phyloP scores from a whole-genome alignment of 225 moss, liverwort and hornwort species.

The Bryum argenteum region DNA sequence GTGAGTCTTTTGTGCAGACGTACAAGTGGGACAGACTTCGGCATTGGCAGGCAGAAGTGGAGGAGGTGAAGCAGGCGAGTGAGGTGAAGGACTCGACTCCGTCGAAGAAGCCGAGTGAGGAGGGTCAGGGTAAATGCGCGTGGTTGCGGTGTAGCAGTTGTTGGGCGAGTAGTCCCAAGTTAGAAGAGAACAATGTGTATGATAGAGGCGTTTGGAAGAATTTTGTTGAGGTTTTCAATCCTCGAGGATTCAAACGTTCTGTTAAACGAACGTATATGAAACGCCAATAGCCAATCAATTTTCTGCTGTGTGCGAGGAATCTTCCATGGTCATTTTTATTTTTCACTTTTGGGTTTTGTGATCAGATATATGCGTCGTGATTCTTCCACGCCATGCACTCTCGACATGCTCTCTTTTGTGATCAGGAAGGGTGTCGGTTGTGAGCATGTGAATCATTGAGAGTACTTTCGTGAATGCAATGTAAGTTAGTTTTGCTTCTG shows the following conservation, averaged over 20 bases:
- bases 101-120: conserved; percentile 3
- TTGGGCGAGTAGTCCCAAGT: conserved; percentile 53
- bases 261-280: conserved; percentile 39
- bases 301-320: neutral
- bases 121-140: conserved; percentile 19
- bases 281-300: conserved; percentile 40
- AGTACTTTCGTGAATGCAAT: no score
- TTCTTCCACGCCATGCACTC: no score
- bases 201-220: conserved; percentile 64
- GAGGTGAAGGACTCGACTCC: conserved; percentile 36
- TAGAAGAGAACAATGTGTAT: conserved; percentile 69
- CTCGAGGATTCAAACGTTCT: conserved; percentile 42
- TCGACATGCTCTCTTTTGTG: no score
- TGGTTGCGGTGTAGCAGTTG: conserved; percentile 34
- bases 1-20: conserved; percentile 46
- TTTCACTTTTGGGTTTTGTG: neutral
- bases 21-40: conserved; percentile 88
- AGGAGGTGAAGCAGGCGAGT: conserved; percentile 48
- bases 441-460: no score
- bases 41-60: conserved; percentile 73
- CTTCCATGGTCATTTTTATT: neutral
- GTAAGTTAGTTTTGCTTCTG: no score
- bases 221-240: conserved; percentile 52
- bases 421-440: no score
- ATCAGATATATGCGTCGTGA: no score